Evolutionary conservation across 352 stramenopile species (phyloP).

Genomic region (Phytophthora pinifolia): DNA sequence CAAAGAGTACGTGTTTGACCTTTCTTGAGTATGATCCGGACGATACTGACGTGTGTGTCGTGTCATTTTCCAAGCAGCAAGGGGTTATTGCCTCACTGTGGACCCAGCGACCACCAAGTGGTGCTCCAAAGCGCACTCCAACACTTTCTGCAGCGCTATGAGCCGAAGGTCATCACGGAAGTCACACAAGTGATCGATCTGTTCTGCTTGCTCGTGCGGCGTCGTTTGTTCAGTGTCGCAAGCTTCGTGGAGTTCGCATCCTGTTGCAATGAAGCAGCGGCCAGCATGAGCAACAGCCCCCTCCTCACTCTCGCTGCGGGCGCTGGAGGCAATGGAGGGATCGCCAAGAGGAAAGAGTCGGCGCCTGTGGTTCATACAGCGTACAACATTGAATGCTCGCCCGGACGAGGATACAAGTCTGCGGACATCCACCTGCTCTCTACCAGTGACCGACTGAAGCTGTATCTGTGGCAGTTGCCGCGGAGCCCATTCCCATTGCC

Average conservation of each 20-base stretch:
- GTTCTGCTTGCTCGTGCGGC: slow-evolving; percentile 77
- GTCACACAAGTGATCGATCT: slow-evolving; percentile 82
- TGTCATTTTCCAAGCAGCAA: slow-evolving; percentile 35
- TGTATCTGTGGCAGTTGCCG: slow-evolving; percentile 86
- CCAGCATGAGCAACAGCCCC: slow-evolving; percentile 34
- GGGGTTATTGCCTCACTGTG: slow-evolving; percentile 37
- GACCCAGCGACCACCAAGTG: slow-evolving; percentile 55
- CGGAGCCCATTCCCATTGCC: slow-evolving; percentile 68
- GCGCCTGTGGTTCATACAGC: slow-evolving; percentile 66
- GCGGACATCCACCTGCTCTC: slow-evolving; percentile 72
- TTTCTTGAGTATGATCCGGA: background rate
- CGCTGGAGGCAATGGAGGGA: slow-evolving; percentile 24
- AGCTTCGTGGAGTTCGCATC: slow-evolving; percentile 74
- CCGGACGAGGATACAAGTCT: slow-evolving; percentile 83
- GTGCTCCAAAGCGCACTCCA: slow-evolving; percentile 78
- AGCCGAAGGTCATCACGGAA: slow-evolving; percentile 77
- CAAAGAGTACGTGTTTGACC: slow-evolving; percentile 44
- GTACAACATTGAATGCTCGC: slow-evolving; percentile 87
- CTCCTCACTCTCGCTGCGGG: slow-evolving; percentile 31
- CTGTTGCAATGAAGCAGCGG: slow-evolving; percentile 46
- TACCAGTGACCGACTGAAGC: slow-evolving; percentile 60
- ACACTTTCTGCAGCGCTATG: slow-evolving; percentile 72
- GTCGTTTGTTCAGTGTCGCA: slow-evolving; percentile 69
- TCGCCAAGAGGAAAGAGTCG: slow-evolving; percentile 33
- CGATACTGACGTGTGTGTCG: slow-evolving; percentile 7